phyloP scores from a whole-genome alignment of 139 green algal genomes.

The Spirogloea muscicola region DNA sequence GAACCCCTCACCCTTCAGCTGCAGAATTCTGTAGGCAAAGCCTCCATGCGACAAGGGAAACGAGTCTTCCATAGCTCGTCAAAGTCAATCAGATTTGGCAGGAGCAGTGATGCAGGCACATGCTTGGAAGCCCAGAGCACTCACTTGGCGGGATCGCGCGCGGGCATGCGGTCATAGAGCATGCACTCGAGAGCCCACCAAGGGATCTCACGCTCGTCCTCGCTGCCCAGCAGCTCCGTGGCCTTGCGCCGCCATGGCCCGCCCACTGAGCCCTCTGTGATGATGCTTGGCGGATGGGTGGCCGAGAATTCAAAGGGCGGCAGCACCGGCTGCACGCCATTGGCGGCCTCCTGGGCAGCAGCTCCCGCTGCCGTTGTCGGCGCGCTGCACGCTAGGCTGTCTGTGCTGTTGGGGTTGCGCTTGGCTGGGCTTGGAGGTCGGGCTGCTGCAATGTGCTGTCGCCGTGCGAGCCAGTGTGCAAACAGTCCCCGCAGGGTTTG shows the following conservation, averaged over 20 bases:
- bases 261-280: slow-evolving; percentile 42
- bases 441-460: slow-evolving; percentile 6
- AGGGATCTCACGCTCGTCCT: slow-evolving; percentile 57
- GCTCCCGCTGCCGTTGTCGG: not conserved
- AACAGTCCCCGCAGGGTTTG: slow-evolving; percentile 62
- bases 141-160: slow-evolving; percentile 55
- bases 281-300: slow-evolving; percentile 31
- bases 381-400: not conserved
- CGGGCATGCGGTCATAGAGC: slow-evolving; percentile 50
- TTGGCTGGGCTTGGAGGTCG: not conserved
- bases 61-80: no score
- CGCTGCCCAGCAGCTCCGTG: slow-evolving; percentile 43
- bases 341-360: not conserved
- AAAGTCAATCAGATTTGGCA: no score
- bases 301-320: slow-evolving; percentile 36
- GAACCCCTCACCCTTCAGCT: no score
- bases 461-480: slow-evolving; percentile 49
- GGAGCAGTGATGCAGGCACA: no score
- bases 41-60: no score
- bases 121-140: no score
- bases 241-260: slow-evolving; percentile 42
- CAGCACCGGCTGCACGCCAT: not conserved
- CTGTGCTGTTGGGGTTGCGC: not conserved
- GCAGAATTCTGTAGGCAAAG: no score
- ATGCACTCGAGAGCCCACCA: slow-evolving; percentile 72